Evolutionary conservation across 2,329 filamentous ascomycete genomes (phyloP).

Genomic region (Nannizziopsis barbatae): DNA sequence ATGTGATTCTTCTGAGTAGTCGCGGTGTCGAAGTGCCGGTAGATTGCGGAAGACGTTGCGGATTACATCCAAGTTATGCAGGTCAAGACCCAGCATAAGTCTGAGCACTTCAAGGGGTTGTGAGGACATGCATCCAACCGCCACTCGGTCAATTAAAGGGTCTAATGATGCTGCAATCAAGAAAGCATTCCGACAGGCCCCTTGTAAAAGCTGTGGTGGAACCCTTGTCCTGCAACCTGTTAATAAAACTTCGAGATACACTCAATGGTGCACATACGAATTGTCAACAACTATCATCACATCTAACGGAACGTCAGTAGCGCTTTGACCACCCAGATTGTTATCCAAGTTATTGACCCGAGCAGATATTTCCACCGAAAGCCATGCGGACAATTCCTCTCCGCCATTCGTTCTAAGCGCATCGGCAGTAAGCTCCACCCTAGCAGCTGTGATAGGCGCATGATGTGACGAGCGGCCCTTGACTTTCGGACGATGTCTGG

Average conservation of each 20-base stretch:
- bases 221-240: conserved; percentile 10
- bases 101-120: conserved; percentile 17
- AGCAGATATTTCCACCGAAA: conserved; percentile 28
- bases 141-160: conserved; percentile 20
- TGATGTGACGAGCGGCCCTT: conserved; percentile 7
- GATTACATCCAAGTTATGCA: conserved; percentile 18
- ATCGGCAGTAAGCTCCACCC: conserved; percentile 12
- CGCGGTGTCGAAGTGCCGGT: conserved; percentile 13
- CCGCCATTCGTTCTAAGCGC: conserved; percentile 10
- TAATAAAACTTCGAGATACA: conserved; percentile 8
- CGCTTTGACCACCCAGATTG: conserved; percentile 10
- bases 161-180: conserved; percentile 20
- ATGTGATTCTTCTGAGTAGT: conserved; percentile 8
- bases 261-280: conserved; percentile 22
- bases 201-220: conserved; percentile 16
- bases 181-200: conserved; percentile 19
- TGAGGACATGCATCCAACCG: conserved; percentile 20
- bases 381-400: conserved; percentile 21
- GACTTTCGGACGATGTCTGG: conserved; percentile 7
- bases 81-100: conserved; percentile 21
- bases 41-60: conserved; percentile 18
- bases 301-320: conserved; percentile 23
- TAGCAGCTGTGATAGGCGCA: conserved; percentile 13
- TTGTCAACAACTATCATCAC: conserved; percentile 29
- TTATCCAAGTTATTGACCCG: conserved; percentile 12